phyloP scores from a whole-genome alignment of 257 asterid genomes.

The Fraxinus anomala region DNA sequence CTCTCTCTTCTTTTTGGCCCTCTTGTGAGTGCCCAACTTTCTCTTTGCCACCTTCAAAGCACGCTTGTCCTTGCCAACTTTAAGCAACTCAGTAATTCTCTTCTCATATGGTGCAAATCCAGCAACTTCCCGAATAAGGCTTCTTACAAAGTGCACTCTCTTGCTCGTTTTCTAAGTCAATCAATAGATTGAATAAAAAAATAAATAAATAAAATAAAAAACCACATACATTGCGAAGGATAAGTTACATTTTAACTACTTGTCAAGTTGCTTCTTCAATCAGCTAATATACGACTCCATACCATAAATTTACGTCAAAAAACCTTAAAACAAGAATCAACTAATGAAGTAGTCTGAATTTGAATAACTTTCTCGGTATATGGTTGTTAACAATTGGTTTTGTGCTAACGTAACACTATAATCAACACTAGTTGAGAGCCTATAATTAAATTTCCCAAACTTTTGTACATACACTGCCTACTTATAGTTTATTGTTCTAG shows the following conservation, averaged over 20 bases:
- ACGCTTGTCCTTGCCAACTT: slow-evolving; percentile 50
- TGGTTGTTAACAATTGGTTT: background rate
- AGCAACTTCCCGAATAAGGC: slow-evolving; percentile 49
- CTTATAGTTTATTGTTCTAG: background rate
- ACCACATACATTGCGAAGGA: background rate
- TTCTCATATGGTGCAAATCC: slow-evolving; percentile 53
- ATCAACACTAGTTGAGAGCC: background rate
- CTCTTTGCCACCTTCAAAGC: slow-evolving; percentile 53
- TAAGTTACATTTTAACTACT: background rate
- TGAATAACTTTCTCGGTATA: background rate
- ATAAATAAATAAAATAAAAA: background rate
- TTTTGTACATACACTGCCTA: background rate
- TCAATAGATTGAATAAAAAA: background rate
- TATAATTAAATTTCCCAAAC: background rate
- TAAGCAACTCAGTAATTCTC: slow-evolving; percentile 48
- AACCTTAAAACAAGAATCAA: background rate
- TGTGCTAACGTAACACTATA: background rate
- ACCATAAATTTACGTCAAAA: background rate
- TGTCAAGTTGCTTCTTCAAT: background rate
- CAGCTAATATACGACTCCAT: background rate
- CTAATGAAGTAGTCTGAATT: background rate
- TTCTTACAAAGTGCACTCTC: slow-evolving; percentile 41
- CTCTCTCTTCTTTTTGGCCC: slow-evolving; percentile 55
- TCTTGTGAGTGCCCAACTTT: slow-evolving; percentile 54
- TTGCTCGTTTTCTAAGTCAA: slow-evolving; percentile 43